Conservation (phyloP, 257 asterid genomes). For the Echium plantagineum region DNA sequence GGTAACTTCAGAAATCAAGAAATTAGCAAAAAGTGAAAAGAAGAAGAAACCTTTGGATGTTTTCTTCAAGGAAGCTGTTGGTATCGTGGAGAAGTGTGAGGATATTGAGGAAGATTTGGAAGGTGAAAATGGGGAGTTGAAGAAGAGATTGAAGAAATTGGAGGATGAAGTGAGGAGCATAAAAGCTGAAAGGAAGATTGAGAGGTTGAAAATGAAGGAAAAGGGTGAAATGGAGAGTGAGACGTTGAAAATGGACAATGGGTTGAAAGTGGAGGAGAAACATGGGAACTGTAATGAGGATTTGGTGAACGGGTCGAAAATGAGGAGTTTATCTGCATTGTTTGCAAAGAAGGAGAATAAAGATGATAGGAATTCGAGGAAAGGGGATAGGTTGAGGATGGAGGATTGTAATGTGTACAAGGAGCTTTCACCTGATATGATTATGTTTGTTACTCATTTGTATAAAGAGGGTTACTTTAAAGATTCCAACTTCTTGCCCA, state of each 20-base stretch:
- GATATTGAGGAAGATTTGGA: slow-evolving; percentile 8
- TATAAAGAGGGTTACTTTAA: slow-evolving; percentile 44
- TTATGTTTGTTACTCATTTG: slow-evolving; percentile 33
- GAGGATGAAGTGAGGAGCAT: slow-evolving; percentile 35
- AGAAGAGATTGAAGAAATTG: slow-evolving; percentile 29
- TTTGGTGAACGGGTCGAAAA: slow-evolving; percentile 6
- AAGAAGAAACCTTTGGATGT: slow-evolving; percentile 25
- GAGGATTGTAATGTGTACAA: slow-evolving; percentile 38
- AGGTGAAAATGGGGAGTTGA: slow-evolving; percentile 16
- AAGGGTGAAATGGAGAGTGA: not conserved
- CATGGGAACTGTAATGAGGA: not conserved
- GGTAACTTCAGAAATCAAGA: slow-evolving; percentile 1
- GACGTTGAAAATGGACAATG: not conserved
- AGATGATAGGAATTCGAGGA: slow-evolving; percentile 2
- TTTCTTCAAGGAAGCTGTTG: slow-evolving; percentile 48
- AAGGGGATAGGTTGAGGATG: slow-evolving; percentile 15
- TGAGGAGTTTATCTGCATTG: slow-evolving; percentile 22
- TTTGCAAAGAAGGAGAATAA: slow-evolving; percentile 16
- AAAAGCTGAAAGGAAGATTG: slow-evolving; percentile 15
- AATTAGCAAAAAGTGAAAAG: slow-evolving; percentile 8
- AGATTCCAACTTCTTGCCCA: slow-evolving; percentile 33
- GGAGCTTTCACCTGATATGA: slow-evolving; percentile 63
- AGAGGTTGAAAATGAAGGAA: slow-evolving; percentile 7
- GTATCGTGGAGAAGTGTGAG: slow-evolving; percentile 15
- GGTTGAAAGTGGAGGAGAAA: not conserved